These are phyloP conservation scores for Parmelia sp. DNA, from an alignment of 495 filamentous ascomycete species.

Conservation along the genomic window DNA sequence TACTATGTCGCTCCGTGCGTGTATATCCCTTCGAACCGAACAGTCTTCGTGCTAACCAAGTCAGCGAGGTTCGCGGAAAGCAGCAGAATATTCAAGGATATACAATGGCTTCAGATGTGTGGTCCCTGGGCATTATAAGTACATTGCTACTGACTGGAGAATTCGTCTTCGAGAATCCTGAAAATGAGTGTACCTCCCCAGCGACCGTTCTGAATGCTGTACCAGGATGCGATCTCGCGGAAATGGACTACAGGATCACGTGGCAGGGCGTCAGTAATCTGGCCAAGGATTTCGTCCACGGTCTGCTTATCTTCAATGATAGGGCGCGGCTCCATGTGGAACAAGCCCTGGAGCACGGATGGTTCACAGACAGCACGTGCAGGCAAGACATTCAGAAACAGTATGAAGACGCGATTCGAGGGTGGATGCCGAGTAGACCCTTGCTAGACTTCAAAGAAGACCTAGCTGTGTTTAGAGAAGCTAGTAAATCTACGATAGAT, in stretches of 20 bases:
- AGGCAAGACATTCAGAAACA: constrained; percentile 39
- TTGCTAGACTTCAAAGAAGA: constrained; percentile 21
- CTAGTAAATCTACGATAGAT: constrained; percentile 1
- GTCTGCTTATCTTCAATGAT: constrained; percentile 48
- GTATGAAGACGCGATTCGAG: constrained; percentile 40
- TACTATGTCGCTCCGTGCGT: constrained; percentile 70
- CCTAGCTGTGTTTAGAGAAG: constrained; percentile 8
- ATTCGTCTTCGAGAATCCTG: constrained; percentile 29
- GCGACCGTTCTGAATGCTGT: constrained; percentile 26
- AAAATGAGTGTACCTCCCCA: constrained; percentile 3
- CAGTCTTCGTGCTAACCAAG: neutral
- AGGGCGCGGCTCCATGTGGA: constrained; percentile 45
- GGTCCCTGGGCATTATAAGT: constrained; percentile 54
- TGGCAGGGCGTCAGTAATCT: constrained; percentile 37
- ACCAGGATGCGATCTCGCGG: constrained; percentile 29
- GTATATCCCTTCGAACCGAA: constrained; percentile 6
- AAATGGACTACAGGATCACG: constrained; percentile 32
- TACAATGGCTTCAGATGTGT: constrained; percentile 57
- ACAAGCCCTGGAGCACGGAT: constrained; percentile 51
- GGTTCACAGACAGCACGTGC: constrained; percentile 48
- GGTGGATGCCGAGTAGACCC: constrained; percentile 40
- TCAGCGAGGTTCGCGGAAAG: constrained; percentile 30
- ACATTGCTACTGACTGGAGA: constrained; percentile 46
- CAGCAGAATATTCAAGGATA: constrained; percentile 42
- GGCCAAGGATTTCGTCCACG: constrained; percentile 49